Evolutionary conservation across 768 basidiomycete genomes (phyloP).

Genomic region (Strobilomyces dryophilus): DNA sequence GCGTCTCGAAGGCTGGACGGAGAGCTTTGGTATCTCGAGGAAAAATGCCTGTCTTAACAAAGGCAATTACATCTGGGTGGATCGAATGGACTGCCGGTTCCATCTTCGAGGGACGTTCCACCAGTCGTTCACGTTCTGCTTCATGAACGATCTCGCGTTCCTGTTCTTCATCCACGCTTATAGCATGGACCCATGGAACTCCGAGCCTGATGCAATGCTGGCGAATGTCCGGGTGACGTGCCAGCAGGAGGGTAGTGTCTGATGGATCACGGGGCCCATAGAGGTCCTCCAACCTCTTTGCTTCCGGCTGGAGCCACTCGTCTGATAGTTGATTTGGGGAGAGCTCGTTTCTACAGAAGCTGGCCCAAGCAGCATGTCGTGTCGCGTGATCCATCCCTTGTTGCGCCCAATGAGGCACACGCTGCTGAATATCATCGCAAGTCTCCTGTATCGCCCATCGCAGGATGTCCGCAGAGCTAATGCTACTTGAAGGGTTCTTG

Average conservation of each 20-base stretch:
- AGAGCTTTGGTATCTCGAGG: background rate
- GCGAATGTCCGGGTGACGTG: background rate
- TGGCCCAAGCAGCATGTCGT: background rate
- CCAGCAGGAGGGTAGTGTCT: background rate
- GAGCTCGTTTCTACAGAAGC: background rate
- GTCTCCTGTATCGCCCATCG: background rate
- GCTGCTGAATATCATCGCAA: background rate
- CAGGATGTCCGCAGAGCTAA: background rate
- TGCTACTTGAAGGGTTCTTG: background rate
- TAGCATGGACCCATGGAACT: background rate
- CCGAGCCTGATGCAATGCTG: background rate
- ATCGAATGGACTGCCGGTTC: background rate
- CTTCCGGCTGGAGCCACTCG: background rate
- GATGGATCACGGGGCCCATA: background rate
- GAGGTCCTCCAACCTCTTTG: background rate
- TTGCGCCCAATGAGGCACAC: background rate
- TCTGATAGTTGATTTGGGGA: background rate
- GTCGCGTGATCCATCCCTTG: background rate
- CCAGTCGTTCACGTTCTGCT: background rate
- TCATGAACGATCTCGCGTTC: background rate
- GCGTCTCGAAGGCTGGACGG: background rate
- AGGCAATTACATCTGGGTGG: background rate
- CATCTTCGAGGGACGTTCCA: background rate
- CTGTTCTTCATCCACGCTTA: background rate
- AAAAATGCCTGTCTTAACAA: background rate